A percentile compares a stretch with the other conserved stretches of the same genome.
phyloP scores from a whole-genome alignment of 306 rosid genomes.

The Vigna radiata region DNA sequence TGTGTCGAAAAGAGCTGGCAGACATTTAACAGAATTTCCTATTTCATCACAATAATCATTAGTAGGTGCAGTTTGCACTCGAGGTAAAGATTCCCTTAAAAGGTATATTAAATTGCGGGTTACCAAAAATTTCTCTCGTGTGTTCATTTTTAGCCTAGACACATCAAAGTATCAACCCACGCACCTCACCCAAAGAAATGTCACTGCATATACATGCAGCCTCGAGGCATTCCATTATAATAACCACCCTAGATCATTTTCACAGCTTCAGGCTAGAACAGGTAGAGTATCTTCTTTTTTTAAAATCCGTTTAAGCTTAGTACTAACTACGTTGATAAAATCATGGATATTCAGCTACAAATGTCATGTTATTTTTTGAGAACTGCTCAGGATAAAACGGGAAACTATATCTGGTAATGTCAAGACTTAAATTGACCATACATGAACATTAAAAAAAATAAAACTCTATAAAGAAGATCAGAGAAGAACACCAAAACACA shows the following conservation, averaged over 20 bases:
- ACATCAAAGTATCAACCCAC: neutral
- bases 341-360: neutral
- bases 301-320: neutral
- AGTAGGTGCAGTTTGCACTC: neutral
- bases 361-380: neutral
- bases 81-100: neutral
- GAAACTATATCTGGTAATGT: neutral
- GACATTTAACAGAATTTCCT: conserved; percentile 24
- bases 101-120: neutral
- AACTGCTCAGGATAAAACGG: conserved; percentile 3
- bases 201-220: neutral
- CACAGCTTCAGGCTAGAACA: neutral
- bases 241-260: conserved; percentile 9
- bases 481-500: too few species aligned
- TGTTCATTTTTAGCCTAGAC: conserved; percentile 23
- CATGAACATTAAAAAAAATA: neutral
- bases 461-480: neutral
- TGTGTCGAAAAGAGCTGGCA: neutral
- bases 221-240: neutral
- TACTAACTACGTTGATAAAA: neutral
- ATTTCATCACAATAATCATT: conserved; percentile 19
- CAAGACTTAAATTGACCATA: conserved; percentile 1
- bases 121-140: neutral
- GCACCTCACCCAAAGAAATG: conserved; percentile 4
- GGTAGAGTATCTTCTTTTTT: neutral